Base-by-base conservation (phyloP, 805 yeast genomes). In the Cyberlindnera maclurae region DNA sequence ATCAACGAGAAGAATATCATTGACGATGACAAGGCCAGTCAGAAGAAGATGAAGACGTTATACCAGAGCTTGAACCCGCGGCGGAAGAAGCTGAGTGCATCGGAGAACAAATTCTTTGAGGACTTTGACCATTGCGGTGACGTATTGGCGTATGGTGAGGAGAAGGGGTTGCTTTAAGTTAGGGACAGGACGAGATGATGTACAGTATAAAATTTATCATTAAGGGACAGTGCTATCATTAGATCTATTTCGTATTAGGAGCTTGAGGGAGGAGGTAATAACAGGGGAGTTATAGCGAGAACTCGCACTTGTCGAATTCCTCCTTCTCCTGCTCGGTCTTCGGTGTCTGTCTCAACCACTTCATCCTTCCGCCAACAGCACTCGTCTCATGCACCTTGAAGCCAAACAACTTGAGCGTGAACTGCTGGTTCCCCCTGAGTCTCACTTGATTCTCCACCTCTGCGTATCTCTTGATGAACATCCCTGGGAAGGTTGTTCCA, bases 401-500 rank as follows among this genome's bases (percentile, higher is more conserved):
- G 1, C 98, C 98, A 64, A 85, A 93, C 34, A 89, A 70, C 57
- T 79, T 84, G 54, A 88, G 71, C 36, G 84, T 82, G 57, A 72
- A 81, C 42, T 68, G 73, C 47, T 68, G 50, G 5, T 44, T 47
- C 1, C 42, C 43, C n/a, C 42, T 75, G 53, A 74, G 68, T 40
- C 71, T 69, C 49, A 86, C 79, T 53, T 83, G 87, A 51, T 76
- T 75, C 55, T 83, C 95, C 36, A 88, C 75, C 47, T 87, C 97
- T n/a, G 93, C 87, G 64, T 82, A 88, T 73, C 85, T 82, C 57
- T 88, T 84, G 44, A 93, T 76, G 52, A 93, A 83, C 49, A 93
- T 72, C 2, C 96, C 97, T 1, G 96, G 93, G 64, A 93, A 93
- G 27, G 94, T 80, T 0, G 97, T 87, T 5, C 98, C 97, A 66